A percentile compares a stretch with the other conserved stretches of the same genome.
Evolutionary conservation across 306 rosid species (phyloP).

Genomic region (Quercus wislizeni): DNA sequence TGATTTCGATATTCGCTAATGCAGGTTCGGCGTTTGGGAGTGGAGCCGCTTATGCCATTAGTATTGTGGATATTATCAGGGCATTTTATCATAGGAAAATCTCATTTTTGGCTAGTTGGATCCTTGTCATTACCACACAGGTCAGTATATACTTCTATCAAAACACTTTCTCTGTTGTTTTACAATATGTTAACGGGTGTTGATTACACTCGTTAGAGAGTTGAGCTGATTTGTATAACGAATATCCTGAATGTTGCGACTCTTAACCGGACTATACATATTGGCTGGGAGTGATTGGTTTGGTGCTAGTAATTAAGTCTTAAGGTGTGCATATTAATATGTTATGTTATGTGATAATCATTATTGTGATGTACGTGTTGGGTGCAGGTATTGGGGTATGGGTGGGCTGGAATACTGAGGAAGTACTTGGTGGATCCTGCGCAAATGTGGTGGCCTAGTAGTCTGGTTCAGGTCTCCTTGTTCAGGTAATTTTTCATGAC

Average conservation of each 20-base stretch:
- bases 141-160: not conserved
- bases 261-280: too few species aligned
- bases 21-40: conserved; percentile 67
- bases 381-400: conserved; percentile 66
- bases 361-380: not conserved
- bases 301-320: too few species aligned
- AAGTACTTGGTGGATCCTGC: conserved; percentile 87
- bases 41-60: conserved; percentile 64
- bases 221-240: too few species aligned
- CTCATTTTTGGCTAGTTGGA: conserved; percentile 59
- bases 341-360: too few species aligned
- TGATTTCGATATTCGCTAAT: conserved; percentile 74
- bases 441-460: conserved; percentile 96
- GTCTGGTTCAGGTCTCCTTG: conserved; percentile 82
- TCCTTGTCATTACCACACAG: conserved; percentile 69
- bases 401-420: conserved; percentile 82
- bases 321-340: too few species aligned
- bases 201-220: too few species aligned
- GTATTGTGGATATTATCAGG: conserved; percentile 57
- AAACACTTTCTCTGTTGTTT: too few species aligned
- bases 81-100: conserved; percentile 54
- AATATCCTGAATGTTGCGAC: too few species aligned
- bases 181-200: too few species aligned
- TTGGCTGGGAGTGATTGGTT: too few species aligned
- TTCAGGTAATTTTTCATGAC: conserved; percentile 40